Evolutionary conservation across 225 moss, liverwort and hornwort species (phyloP), one percentile per base, ranked within the genome.

Genomic region (Marchantia polymorpha): DNA sequence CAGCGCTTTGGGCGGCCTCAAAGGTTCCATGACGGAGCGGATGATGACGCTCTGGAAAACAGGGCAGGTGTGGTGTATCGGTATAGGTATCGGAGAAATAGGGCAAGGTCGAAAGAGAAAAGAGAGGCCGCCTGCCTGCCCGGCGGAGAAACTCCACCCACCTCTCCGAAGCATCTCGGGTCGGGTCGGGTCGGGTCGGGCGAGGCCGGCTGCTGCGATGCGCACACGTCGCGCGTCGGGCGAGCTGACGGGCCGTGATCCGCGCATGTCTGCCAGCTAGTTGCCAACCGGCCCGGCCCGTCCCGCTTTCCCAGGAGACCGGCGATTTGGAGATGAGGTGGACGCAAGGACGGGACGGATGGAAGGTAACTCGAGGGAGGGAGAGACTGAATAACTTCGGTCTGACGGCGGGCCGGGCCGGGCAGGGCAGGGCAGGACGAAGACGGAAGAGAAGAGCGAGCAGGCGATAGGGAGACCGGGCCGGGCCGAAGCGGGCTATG

Each of bases 321-420:
- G 8, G 61, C 23, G 61, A 8, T 61, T 61, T 61, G 9, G 22
- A 46, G 31, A 29, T 19, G 46, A 46, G 39, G 10, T 64, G 31
- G 46, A 58, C 4, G 76, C 14, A 59, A 39, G 39, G 78, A 49
- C 46, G 65, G 78, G 50, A 50, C 47, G 19, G 48, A 48, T 51
- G 64, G 49, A 64, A 22, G 19, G 63, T 4, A 19, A 27, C 39
- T n/a, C n/a, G n/a, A n/a, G n/a, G n/a, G 23, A n/a, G 2, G 72
- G 12, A 16, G 49, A 47, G 48, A 74, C 5, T 12, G 73, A 27
- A 39, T 70, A 56, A 29, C 46, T 31, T 31, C 68, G 22, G 79
- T 29, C 79, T 55, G 79, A 79, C 69, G 79, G 79, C 68, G 78
- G 78, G 68, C 25, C 30, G 65, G 78, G 78, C 52, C 0, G 78